Conservation (phyloP, 2,329 filamentous ascomycete species). For the Venturia asperata region DNA sequence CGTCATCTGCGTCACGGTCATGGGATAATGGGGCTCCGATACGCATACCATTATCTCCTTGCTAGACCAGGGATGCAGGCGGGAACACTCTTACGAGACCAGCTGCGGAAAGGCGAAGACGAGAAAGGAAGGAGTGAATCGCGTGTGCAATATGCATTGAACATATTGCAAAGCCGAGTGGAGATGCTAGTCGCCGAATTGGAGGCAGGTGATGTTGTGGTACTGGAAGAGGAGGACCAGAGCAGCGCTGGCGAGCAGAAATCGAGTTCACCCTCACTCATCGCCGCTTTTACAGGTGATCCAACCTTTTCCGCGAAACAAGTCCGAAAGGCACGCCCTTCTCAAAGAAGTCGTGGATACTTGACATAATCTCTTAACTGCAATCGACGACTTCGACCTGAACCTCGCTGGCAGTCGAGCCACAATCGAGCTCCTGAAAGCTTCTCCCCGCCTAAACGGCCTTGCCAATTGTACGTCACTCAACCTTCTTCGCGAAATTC, state of each 20-base stretch:
- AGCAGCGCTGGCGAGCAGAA: neutral
- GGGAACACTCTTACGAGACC: neutral
- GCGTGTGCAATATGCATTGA: neutral
- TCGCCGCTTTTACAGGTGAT: neutral
- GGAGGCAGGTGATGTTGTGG: neutral
- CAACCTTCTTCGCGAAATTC: neutral
- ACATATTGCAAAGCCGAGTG: neutral
- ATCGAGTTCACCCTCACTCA: neutral
- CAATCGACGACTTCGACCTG: neutral
- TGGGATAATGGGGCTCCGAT: neutral
- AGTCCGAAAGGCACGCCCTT: neutral
- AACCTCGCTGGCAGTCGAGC: neutral
- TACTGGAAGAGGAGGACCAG: neutral
- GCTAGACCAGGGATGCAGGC: neutral
- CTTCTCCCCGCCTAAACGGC: neutral
- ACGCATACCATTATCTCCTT: neutral
- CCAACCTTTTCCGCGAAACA: neutral
- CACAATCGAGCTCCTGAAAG: neutral
- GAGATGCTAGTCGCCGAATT: neutral
- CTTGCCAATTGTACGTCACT: neutral
- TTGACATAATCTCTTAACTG: neutral
- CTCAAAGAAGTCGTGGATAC: neutral
- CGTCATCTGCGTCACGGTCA: neutral
- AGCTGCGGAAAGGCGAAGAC: neutral
- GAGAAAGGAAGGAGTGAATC: neutral